Evolutionary conservation across 371 early-diverging fungal species (phyloP).

Genomic region (Rhizoclosmatium hyalinum): DNA sequence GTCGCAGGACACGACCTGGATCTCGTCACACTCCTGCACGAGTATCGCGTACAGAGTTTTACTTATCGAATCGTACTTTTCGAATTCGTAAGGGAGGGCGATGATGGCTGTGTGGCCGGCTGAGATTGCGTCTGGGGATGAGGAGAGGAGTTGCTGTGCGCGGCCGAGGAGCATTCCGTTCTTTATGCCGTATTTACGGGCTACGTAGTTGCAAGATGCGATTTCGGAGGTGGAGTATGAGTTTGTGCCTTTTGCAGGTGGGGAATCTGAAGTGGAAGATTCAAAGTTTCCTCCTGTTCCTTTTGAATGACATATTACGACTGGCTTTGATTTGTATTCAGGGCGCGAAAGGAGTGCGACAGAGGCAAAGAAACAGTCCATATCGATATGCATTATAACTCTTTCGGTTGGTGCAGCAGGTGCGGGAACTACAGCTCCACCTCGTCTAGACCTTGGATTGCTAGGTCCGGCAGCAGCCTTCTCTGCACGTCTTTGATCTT

Average conservation of each 20-base stretch:
- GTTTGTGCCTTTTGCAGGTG: background rate
- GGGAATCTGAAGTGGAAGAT: constrained; percentile 11
- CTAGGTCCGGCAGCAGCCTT: background rate
- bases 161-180: constrained; percentile 76
- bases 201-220: constrained; percentile 82
- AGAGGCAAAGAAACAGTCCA: constrained; percentile 91
- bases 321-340: constrained; percentile 67
- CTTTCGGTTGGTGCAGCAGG: constrained; percentile 50
- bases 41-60: constrained; percentile 75
- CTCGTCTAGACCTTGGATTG: background rate
- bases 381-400: constrained; percentile 81
- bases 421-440: no score
- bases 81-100: constrained; percentile 78
- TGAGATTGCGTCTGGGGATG: background rate
- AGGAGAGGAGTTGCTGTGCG: constrained; percentile 65
- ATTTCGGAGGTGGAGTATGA: constrained; percentile 53
- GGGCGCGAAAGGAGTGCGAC: constrained; percentile 76
- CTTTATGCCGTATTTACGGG: constrained; percentile 71
- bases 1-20: constrained; percentile 80
- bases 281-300: constrained; percentile 39
- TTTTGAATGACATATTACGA: constrained; percentile 55
- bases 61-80: constrained; percentile 74
- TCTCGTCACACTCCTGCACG: constrained; percentile 66
- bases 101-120: constrained; percentile 5
- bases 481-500: background rate